phyloP scores from a whole-genome alignment of 345 rosid genomes.

The Brassica nigra region DNA sequence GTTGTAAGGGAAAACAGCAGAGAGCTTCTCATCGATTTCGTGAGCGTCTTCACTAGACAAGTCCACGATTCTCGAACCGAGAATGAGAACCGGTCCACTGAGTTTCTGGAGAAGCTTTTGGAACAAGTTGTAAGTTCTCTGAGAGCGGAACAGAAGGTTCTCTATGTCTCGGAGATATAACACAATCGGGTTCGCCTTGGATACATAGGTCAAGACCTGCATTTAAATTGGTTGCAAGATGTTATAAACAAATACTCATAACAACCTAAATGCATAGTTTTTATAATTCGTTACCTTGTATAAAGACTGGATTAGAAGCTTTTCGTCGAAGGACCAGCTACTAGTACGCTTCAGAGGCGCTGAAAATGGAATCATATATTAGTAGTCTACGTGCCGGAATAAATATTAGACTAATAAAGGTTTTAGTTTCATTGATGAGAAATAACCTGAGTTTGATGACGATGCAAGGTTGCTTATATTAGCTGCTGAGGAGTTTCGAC shows the following conservation, averaged over 20 bases:
- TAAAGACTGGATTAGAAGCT: slow-evolving; percentile 74
- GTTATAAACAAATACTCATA: background rate
- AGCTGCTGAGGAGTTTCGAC: slow-evolving; percentile 76
- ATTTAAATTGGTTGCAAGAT: background rate
- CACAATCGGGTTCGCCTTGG: slow-evolving; percentile 77
- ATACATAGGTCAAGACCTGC: slow-evolving; percentile 77
- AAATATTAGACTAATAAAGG: background rate
- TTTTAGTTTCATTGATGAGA: background rate
- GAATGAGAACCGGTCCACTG: slow-evolving; percentile 78
- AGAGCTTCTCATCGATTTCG: slow-evolving; percentile 67
- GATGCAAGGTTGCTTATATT: slow-evolving; percentile 58
- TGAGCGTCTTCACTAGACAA: slow-evolving; percentile 44
- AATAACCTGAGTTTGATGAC: slow-evolving; percentile 58
- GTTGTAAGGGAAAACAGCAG: slow-evolving; percentile 77
- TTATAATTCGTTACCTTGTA: slow-evolving; percentile 63
- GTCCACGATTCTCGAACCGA: slow-evolving; percentile 75
- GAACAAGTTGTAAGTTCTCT: slow-evolving; percentile 67
- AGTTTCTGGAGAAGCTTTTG: slow-evolving; percentile 76
- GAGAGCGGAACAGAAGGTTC: slow-evolving; percentile 64
- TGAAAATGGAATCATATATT: slow-evolving; percentile 23
- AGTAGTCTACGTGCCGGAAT: background rate
- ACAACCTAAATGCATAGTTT: background rate
- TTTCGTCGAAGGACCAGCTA: slow-evolving; percentile 86
- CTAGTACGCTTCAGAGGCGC: slow-evolving; percentile 64
- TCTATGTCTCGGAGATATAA: slow-evolving; percentile 82